phyloP scores from a whole-genome alignment of 2,329 filamentous ascomycete genomes.

The Talaromyces sp. region DNA sequence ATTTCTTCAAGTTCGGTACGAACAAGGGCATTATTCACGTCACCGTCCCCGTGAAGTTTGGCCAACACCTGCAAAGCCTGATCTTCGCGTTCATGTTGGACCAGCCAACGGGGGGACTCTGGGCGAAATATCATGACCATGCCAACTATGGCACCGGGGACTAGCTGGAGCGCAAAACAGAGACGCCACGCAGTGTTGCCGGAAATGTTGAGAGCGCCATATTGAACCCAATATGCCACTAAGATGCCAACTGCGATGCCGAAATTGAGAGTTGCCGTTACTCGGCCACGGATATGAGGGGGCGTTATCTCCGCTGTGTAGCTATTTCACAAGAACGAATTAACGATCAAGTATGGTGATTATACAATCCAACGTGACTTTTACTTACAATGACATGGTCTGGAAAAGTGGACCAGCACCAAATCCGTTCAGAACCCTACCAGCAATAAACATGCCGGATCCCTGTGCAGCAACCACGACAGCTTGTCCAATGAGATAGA shows the following conservation, averaged over 20 bases:
- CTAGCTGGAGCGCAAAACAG: not conserved
- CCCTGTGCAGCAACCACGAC: slow-evolving; percentile 5
- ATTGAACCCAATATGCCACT: slow-evolving; percentile 7
- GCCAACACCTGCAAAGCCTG: not conserved
- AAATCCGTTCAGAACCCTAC: slow-evolving; percentile 4
- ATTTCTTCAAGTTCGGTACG: slow-evolving; percentile 2
- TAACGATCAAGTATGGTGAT: not conserved
- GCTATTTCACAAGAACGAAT: not conserved
- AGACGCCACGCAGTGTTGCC: not conserved
- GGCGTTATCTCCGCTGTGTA: slow-evolving; percentile 2
- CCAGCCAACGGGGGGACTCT: slow-evolving; percentile 9
- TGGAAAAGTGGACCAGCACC: slow-evolving; percentile 4
- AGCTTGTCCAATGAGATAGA: slow-evolving; percentile 6
- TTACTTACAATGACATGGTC: slow-evolving; percentile 10
- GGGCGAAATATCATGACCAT: not conserved
- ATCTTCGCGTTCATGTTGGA: not conserved
- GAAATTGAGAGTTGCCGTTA: slow-evolving; percentile 1
- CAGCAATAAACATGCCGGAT: slow-evolving; percentile 7
- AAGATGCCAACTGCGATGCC: slow-evolving; percentile 2
- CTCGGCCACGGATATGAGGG: slow-evolving; percentile 3
- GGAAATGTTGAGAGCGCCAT: slow-evolving; percentile 1
- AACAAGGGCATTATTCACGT: not conserved
- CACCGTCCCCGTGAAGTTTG: not conserved
- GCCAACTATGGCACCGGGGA: slow-evolving; percentile 2
- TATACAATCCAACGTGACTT: not conserved